A percentile compares a stretch with the other conserved stretches of the same genome.
These are phyloP conservation scores for Castanopsis chinensis DNA, from an alignment of 306 rosid species.

Conservation along the genomic window DNA sequence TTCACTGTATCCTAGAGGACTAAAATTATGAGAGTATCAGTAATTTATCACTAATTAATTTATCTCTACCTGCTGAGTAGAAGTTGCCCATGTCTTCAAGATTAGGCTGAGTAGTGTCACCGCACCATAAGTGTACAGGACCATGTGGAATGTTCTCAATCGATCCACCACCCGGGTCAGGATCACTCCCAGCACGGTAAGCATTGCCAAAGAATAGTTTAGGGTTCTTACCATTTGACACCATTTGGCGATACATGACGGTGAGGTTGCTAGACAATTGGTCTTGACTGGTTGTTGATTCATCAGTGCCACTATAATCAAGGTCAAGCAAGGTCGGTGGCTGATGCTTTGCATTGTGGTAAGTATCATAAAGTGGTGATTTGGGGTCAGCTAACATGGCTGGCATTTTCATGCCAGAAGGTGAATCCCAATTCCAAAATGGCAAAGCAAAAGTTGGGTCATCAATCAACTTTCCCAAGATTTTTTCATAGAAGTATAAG, in stretches of 20 bases:
- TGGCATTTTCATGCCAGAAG: constrained; percentile 64
- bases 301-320: constrained; percentile 17
- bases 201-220: constrained; percentile 54
- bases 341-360: constrained; percentile 42
- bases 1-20: too few species aligned
- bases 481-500: constrained; percentile 72
- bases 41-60: too few species aligned
- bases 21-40: too few species aligned
- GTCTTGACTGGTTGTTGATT: not conserved
- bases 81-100: constrained; percentile 72
- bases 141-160: constrained; percentile 63
- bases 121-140: constrained; percentile 56
- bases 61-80: constrained; percentile 31
- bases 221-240: constrained; percentile 48
- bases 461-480: constrained; percentile 55
- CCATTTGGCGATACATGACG: constrained; percentile 68
- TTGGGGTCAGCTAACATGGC: constrained; percentile 29
- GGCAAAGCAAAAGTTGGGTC: constrained; percentile 70
- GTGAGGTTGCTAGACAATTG: constrained; percentile 35
- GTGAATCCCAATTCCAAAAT: constrained; percentile 80
- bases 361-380: constrained; percentile 53
- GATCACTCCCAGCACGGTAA: constrained; percentile 52
- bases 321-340: constrained; percentile 57
- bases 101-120: constrained; percentile 49
- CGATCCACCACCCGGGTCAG: constrained; percentile 54